These are phyloP conservation scores for Calonectria ilicicola DNA, from an alignment of 2,329 filamentous ascomycete species.

Conservation along the genomic window DNA sequence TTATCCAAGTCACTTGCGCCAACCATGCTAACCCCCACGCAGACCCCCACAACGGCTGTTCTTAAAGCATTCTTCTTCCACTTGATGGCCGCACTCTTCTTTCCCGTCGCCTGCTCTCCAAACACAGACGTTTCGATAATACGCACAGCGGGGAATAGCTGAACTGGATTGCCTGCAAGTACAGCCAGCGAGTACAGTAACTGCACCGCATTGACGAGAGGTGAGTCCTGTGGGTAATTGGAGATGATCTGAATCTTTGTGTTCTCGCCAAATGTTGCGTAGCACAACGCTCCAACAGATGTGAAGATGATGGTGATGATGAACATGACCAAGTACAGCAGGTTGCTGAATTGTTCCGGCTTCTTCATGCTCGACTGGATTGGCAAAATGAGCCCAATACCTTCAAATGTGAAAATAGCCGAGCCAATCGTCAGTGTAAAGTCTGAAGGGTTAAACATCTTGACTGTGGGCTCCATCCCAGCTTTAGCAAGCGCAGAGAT, in stretches of 20 bases:
- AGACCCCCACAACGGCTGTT: slow-evolving; percentile 66
- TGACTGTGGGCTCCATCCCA: slow-evolving; percentile 71
- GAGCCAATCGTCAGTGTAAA: slow-evolving; percentile 80
- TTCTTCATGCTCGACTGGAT: slow-evolving; percentile 82
- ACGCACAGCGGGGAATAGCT: slow-evolving; percentile 79
- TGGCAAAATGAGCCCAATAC: slow-evolving; percentile 80
- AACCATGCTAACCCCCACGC: slow-evolving; percentile 70
- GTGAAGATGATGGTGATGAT: slow-evolving; percentile 81
- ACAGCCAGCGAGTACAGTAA: slow-evolving; percentile 81
- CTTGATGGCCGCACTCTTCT: slow-evolving; percentile 73
- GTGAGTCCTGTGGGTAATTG: slow-evolving; percentile 78
- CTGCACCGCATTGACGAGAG: slow-evolving; percentile 81
- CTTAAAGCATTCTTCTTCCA: slow-evolving; percentile 82
- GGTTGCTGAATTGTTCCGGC: slow-evolving; percentile 73
- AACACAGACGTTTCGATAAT: slow-evolving; percentile 78
- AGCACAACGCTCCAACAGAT: slow-evolving; percentile 78
- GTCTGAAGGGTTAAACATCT: slow-evolving; percentile 75
- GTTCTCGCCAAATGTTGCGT: slow-evolving; percentile 76
- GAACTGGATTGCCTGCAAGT: slow-evolving; percentile 79
- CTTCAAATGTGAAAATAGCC: slow-evolving; percentile 83
- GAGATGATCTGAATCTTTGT: slow-evolving; percentile 82
- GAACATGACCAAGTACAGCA: slow-evolving; percentile 77
- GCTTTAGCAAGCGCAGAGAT: slow-evolving; percentile 65
- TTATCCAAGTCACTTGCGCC: slow-evolving; percentile 79
- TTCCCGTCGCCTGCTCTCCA: slow-evolving; percentile 73